Base-by-base conservation (phyloP, 148 eudicot genomes). In the Pouteria glomerata region DNA sequence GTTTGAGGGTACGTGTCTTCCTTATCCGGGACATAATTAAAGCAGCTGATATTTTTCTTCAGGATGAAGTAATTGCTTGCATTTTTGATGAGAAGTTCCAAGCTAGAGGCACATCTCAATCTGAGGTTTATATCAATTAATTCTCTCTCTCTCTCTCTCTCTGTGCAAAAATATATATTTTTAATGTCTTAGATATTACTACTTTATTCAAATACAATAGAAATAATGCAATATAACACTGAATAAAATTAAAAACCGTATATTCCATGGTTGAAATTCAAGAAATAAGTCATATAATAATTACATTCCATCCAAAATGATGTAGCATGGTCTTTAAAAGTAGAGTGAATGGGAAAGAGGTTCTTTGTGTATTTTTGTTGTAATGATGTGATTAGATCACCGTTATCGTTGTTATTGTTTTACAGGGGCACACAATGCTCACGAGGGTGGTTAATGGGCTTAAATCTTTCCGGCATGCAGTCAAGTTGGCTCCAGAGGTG, bases 1-100 rank as follows among this genome's bases (percentile, higher is more conserved):
- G 97, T 65, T 73, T 82, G 58, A 88, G 96, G 74, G 92, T 95
- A 15, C 97, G 99, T 48, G 70, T 86, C 73, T 85, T 85, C 80
- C 87, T 95, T 70, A 67, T 81, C 52, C 86, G 89, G 66, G 99
- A 95, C 81, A 78, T 95, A 76, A 77, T 89, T 31, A 82, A 85
- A 75, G 96, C 90, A 55, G 88, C 88, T 35, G 93, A 95, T 81
- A 75, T 82, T 45, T 85, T 95, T 64, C 83, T 91, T 67, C 74
- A 88, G 45, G 93, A 95, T 35, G 82, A 80, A 81, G 79, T 79
- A 1, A 58, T 83, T 41, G 53, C 76, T 71, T 45, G 69, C 74
- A 73, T 78, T 68, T 74, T 78, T 52, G 52, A 84, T 66, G 77
- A 75, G 56, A 70, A 80, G 33, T 51, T 58, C 56, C 66, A 29